phyloP scores from a whole-genome alignment of 2,329 filamentous ascomycete species.

The Stachybotrys echinatus region DNA sequence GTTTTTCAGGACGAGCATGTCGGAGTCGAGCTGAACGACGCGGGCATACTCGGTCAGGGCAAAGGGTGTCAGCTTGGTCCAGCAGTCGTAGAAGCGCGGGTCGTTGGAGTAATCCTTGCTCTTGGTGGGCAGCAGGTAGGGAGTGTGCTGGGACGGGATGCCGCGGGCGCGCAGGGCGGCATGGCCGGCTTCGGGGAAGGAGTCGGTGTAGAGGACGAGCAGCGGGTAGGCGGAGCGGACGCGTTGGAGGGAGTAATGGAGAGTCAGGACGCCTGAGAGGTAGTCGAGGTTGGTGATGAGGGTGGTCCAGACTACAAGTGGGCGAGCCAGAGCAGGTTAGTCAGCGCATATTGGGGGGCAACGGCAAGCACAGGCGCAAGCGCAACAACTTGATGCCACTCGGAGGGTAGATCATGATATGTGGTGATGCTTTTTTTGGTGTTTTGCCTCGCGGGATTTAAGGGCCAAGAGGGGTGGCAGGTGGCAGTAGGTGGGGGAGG shows the following conservation, averaged over 20 bases:
- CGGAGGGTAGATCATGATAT: no score
- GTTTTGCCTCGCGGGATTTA: not conserved
- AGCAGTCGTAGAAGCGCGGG: conserved; percentile 83
- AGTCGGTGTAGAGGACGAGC: conserved; percentile 76
- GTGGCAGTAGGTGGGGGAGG: not conserved
- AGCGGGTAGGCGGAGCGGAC: conserved; percentile 67
- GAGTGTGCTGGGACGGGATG: conserved; percentile 65
- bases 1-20: conserved; percentile 78
- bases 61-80: conserved; percentile 81
- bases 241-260: conserved; percentile 69
- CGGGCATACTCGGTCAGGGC: conserved; percentile 70
- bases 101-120: conserved; percentile 68
- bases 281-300: conserved; percentile 83
- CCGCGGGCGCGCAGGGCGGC: conserved; percentile 62
- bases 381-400: no score
- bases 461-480: not conserved
- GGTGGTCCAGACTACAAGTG: conserved; percentile 73
- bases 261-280: conserved; percentile 74
- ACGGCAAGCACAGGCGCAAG: no score
- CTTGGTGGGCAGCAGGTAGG: conserved; percentile 64
- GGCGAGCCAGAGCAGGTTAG: conserved; percentile 6
- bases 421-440: not conserved
- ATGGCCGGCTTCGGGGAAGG: conserved; percentile 64
- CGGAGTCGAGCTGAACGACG: conserved; percentile 79
- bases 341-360: not conserved